Evolutionary conservation across 73 alveolate genomes (phyloP), one percentile per base, ranked within the genome.

Genomic region (Paramecium bursaria): DNA sequence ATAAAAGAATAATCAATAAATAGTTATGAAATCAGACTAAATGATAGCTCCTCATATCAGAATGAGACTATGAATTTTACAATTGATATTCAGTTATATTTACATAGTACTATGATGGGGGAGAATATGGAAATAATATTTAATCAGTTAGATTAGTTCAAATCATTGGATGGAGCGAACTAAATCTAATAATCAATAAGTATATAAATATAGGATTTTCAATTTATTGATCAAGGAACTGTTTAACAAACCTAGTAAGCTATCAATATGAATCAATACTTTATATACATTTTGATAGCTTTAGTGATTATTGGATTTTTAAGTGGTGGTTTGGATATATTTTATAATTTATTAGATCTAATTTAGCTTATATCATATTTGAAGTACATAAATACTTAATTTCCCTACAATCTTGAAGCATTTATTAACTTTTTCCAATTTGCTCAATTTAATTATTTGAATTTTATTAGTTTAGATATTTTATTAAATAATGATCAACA

Each of bases 301-400:
- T 25, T 57, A 13, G 13, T 17, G 9, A 50, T 14, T 17, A 21
- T 33, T 0, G 49, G 51, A n/a, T 4, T 57, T 3, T 2, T 57
- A 9, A 29, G 26, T 57, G 76, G 76, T 13, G 76, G 76, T 3
- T 26, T 57, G 13, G 46, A 57, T 29, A 31, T 30, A 10, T 57
- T 57, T 57, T 57, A 29, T 27, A 57, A 57, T 57, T 29, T 57
- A 11, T 25, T 57, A 3, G 76, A 57, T 57, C 26, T 21, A 3
- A 11, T 57, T 13, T 57, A 57, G 31, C 17, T 57, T 27, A 3
- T 57, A 57, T 57, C 76, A 25, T 57, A 57, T 14, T 57, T 57
- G 2, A 57, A 57, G 9, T 57, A 57, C 17, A n/a, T 57, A 29
- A 57, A 57, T 29, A 57, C 21, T 0, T 6, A 57, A 5, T 30